Base-by-base conservation (phyloP, 1,284 basidiomycete species). In the Nidula niveotomentosa region DNA sequence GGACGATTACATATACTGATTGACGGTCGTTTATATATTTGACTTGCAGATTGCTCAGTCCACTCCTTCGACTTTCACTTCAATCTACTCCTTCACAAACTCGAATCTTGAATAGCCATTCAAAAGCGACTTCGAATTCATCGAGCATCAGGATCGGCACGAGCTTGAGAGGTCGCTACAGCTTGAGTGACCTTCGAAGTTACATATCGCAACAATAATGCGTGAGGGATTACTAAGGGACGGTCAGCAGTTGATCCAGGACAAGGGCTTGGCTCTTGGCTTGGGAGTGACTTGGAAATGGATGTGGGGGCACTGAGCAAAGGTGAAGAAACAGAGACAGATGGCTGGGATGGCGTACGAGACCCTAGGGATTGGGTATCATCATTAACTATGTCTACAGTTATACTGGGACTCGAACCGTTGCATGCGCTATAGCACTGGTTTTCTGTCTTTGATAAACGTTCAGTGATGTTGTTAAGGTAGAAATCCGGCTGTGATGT, bases 201-300 rank as follows among this genome's bases (percentile, higher is more conserved):
- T 35, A 70, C 47, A 55, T 70, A 69, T 51, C 53, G 56, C 57
- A 67, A n/a, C 54, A 69, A 59, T 10, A 60, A 56, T 45, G 53
- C 56, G 33, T 54, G 39, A 41, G 39, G 53, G 17, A 55, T 30
- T 43, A 48, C 36, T n/a, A 23, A 23, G 23, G 23, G 23, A 23
- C 36, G 36, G 8, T 13, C 33, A 33, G 41, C 15, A 15, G 33
- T 49, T 17, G 12, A 33, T 23, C 33, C 18, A 35, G 48, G 39
- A 12, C 12, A 15, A 15, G 39, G 39, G 15, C 39, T 41, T 12
- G 39, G 7, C 12, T 12, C 12, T 15, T 12, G 39, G 15, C 12
- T 41, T 41, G 39, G 5, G 23, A 23, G 23, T 5, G 23, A 23
- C 23, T 23, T 5, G 23, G 23, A 23, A 23, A 23, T 23, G 23